phyloP scores from a whole-genome alignment of 495 filamentous ascomycete genomes.

The Neurospora sp. region DNA sequence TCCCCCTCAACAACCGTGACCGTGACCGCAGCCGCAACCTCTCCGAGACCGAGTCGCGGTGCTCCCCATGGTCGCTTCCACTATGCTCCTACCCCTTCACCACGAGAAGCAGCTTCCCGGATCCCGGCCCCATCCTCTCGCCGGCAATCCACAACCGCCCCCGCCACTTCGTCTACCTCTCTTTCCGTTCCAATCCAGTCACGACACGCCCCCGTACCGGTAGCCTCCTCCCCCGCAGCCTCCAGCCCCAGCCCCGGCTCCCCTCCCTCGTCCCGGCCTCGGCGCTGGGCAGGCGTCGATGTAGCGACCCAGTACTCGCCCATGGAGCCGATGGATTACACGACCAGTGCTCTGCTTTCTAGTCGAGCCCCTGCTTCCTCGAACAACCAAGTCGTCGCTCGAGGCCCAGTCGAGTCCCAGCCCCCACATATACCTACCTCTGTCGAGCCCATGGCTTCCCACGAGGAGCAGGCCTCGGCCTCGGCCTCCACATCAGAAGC shows the following conservation, averaged over 20 bases:
- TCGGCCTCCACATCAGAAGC: neutral
- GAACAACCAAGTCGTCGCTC: conserved; percentile 2
- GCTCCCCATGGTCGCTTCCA: conserved; percentile 20
- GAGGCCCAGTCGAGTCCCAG: conserved; percentile 17
- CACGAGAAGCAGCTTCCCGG: conserved; percentile 33
- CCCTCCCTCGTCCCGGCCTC: conserved; percentile 17
- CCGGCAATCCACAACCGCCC: conserved; percentile 30
- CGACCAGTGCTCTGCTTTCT: conserved; percentile 26
- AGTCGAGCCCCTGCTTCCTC: conserved; percentile 13
- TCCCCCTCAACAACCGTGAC: conserved; percentile 18
- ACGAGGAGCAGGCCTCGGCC: conserved; percentile 10
- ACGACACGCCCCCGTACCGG: conserved; percentile 23
- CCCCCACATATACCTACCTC: conserved; percentile 6
- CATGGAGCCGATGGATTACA: conserved; percentile 34
- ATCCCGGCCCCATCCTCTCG: conserved; percentile 35
- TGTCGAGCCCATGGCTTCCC: conserved; percentile 13
- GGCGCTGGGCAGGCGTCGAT: conserved; percentile 42
- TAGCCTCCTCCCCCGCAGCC: neutral
- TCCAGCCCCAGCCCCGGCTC: neutral
- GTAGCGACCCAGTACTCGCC: conserved; percentile 50
- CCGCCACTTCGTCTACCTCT: conserved; percentile 8
- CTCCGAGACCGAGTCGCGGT: conserved; percentile 17
- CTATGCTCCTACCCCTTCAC: conserved; percentile 36
- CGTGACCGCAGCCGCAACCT: conserved; percentile 34
- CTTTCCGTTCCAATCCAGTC: neutral